Percentiles rank a stretch among this genome's conserved stretches.
These are phyloP conservation scores for Arabidopsis arenosa DNA, from an alignment of 345 rosid species.

Conservation along the genomic window DNA sequence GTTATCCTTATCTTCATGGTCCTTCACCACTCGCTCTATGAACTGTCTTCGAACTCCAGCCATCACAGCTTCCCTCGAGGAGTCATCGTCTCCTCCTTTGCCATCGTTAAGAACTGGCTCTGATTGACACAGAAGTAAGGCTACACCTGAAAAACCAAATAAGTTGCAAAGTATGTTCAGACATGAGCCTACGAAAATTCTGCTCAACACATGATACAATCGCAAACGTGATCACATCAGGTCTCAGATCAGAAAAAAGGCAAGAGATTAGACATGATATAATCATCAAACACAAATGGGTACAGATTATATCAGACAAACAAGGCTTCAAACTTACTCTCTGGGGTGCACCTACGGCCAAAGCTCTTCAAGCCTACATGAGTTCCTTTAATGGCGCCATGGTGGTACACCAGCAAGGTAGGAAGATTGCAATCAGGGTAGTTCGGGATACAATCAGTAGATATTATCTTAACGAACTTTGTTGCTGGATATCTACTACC, in stretches of 20 bases:
- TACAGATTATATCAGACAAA: slow-evolving; percentile 14
- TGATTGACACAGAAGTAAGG: slow-evolving; percentile 88
- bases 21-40: slow-evolving; percentile 80
- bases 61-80: slow-evolving; percentile 78
- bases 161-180: slow-evolving; percentile 22
- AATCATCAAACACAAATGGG: slow-evolving; percentile 18
- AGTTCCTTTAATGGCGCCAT: slow-evolving; percentile 86
- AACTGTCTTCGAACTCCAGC: slow-evolving; percentile 83
- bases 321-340: slow-evolving; percentile 55
- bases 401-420: slow-evolving; percentile 83
- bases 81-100: slow-evolving; percentile 69
- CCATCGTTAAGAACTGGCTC: slow-evolving; percentile 94
- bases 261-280: not conserved
- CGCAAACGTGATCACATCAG: not conserved
- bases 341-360: slow-evolving; percentile 93
- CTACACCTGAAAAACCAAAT: slow-evolving; percentile 67
- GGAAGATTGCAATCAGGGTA: slow-evolving; percentile 94
- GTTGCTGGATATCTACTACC: slow-evolving; percentile 85
- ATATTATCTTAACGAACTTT: slow-evolving; percentile 92
- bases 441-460: slow-evolving; percentile 95
- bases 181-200: slow-evolving; percentile 23
- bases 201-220: slow-evolving; percentile 2
- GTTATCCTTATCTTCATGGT: slow-evolving; percentile 70
- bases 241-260: slow-evolving; percentile 7
- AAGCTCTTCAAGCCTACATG: slow-evolving; percentile 80